Percentiles rank a stretch among this genome's conserved stretches.
Conservation (phyloP, 2,329 filamentous ascomycete species). For the Ceratocystis eucalypticola region DNA sequence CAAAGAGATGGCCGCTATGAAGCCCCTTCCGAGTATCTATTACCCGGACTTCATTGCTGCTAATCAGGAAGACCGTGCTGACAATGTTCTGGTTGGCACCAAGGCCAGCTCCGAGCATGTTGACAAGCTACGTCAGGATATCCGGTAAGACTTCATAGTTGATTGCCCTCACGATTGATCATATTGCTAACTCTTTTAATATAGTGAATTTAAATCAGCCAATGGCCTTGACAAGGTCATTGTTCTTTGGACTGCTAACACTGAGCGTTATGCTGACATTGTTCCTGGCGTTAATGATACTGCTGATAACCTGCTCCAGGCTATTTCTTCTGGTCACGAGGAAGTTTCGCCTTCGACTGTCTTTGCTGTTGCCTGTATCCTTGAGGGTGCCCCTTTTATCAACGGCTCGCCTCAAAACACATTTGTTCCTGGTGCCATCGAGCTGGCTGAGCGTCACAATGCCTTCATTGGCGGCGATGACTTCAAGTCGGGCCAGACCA, state of each 20-base stretch:
- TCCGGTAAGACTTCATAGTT: slow-evolving; percentile 32
- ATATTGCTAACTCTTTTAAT: slow-evolving; percentile 8
- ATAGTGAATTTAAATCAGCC: slow-evolving; percentile 71
- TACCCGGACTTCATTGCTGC: slow-evolving; percentile 99
- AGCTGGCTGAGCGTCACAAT: slow-evolving; percentile 73
- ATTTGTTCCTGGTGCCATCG: slow-evolving; percentile 83
- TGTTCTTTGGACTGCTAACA: slow-evolving; percentile 97
- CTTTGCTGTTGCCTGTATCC: slow-evolving; percentile 87
- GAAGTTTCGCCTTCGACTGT: slow-evolving; percentile 93
- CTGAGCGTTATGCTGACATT: slow-evolving; percentile 87
- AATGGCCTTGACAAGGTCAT: slow-evolving; percentile 89
- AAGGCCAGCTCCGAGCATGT: slow-evolving; percentile 82
- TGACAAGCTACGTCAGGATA: slow-evolving; percentile 83
- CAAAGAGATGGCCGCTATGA: slow-evolving; percentile 85
- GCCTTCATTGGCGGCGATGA: slow-evolving; percentile 95
- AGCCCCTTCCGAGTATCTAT: slow-evolving; percentile 87
- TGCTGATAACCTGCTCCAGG: slow-evolving; percentile 77
- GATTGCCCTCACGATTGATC: background rate
- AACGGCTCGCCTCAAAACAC: slow-evolving; percentile 99
- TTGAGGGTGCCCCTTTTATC: slow-evolving; percentile 88
- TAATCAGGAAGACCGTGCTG: slow-evolving; percentile 92
- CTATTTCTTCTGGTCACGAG: slow-evolving; percentile 74
- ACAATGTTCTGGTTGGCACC: slow-evolving; percentile 72
- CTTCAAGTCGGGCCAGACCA: slow-evolving; percentile 99
- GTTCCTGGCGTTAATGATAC: slow-evolving; percentile 88